A percentile compares a stretch with the other conserved stretches of the same genome.
Evolutionary conservation across 306 rosid genomes (phyloP).

Genomic region (Lathyrus tuberosus): DNA sequence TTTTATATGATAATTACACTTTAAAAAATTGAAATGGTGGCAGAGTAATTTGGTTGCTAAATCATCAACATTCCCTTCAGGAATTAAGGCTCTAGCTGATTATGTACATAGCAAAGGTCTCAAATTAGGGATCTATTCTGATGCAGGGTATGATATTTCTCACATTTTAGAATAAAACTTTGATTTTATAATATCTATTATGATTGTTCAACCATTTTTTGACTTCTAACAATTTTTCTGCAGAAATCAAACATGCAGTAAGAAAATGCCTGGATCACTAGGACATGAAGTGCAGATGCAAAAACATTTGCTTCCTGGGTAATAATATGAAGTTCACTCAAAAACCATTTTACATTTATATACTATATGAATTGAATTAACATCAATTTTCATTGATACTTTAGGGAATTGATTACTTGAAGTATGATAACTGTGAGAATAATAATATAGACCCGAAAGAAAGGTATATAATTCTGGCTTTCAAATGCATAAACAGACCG

Average conservation of each 20-base stretch:
- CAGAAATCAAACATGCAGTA: constrained; percentile 69
- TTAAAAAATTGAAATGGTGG: constrained; percentile 4
- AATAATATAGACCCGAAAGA: constrained; percentile 56
- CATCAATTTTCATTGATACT: neutral
- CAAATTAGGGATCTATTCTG: constrained; percentile 78
- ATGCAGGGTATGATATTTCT: constrained; percentile 84
- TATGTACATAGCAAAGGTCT: constrained; percentile 76
- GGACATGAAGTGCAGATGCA: constrained; percentile 80
- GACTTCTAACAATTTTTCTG: constrained; percentile 5
- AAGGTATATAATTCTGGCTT: constrained; percentile 46
- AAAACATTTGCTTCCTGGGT: constrained; percentile 84
- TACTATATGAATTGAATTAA: constrained; percentile 8
- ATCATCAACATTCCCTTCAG: constrained; percentile 70
- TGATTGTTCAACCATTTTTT: constrained; percentile 31
- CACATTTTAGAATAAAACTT: neutral
- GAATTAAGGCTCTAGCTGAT: constrained; percentile 73
- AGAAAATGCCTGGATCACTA: constrained; percentile 75
- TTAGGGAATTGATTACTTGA: constrained; percentile 78
- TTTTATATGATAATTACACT: constrained; percentile 12
- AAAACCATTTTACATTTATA: neutral
- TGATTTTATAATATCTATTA: neutral
- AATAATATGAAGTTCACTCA: neutral
- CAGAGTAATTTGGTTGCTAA: constrained; percentile 75
- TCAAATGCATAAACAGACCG: neutral
- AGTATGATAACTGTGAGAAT: constrained; percentile 75